These are phyloP conservation scores for Xenoacremonium recifei DNA, from an alignment of 2,329 filamentous ascomycete genomes.

Conservation along the genomic window DNA sequence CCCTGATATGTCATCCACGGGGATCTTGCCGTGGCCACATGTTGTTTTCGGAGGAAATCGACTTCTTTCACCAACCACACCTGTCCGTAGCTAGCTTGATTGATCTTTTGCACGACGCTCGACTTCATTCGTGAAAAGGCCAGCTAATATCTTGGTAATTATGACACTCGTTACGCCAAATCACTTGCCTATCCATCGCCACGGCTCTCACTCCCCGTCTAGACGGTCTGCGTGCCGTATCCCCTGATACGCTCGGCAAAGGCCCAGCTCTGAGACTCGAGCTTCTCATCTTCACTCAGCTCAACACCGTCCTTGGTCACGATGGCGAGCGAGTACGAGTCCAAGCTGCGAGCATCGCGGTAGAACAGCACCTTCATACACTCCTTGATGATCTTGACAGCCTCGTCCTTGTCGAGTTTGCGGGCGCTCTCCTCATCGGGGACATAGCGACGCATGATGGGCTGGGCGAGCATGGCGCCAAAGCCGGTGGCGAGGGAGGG, in stretches of 20 bases:
- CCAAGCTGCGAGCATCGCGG: conserved; percentile 88
- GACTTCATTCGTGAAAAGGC: too few species aligned
- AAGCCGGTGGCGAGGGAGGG: conserved; percentile 92
- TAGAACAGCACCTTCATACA: conserved; percentile 99
- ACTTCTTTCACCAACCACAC: too few species aligned
- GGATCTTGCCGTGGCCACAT: too few species aligned
- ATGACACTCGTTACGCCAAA: conserved; percentile 1
- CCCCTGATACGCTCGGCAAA: conserved; percentile 95
- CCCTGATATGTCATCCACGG: too few species aligned
- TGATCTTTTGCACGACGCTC: too few species aligned
- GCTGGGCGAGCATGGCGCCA: conserved; percentile 88
- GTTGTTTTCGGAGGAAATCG: too few species aligned
- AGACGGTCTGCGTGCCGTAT: conserved; percentile 82
- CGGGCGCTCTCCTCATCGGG: conserved; percentile 79
- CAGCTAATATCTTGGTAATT: too few species aligned
- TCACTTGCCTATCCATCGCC: too few species aligned
- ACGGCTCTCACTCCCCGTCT: conserved; percentile 19
- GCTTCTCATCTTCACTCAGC: conserved; percentile 77
- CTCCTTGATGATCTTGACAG: conserved; percentile 78
- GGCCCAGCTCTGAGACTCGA: conserved; percentile 96
- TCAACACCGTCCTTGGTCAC: conserved; percentile 88
- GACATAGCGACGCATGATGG: conserved; percentile 79
- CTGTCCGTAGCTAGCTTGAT: too few species aligned
- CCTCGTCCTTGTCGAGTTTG: conserved; percentile 72
- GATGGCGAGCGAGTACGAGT: conserved; percentile 87